Conservation (phyloP, 768 basidiomycete genomes). For the Podaxis sp. region DNA sequence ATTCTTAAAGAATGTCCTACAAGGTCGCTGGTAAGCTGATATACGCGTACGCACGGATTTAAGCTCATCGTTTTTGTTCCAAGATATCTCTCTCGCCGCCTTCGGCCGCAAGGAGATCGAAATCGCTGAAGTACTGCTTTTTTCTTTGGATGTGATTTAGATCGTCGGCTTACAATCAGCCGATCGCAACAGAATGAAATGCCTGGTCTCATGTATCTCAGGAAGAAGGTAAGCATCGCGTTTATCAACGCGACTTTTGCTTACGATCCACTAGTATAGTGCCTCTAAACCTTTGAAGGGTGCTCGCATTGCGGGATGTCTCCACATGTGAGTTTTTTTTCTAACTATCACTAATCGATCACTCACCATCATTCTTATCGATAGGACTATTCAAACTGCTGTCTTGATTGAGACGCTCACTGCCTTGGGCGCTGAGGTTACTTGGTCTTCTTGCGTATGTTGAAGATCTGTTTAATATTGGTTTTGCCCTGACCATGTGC, state of each 20-base stretch:
- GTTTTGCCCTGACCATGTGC: not conserved
- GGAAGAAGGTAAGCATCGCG: conserved; percentile 59
- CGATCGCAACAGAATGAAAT: conserved; percentile 67
- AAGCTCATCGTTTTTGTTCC: conserved; percentile 11
- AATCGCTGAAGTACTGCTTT: conserved; percentile 82
- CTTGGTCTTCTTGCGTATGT: conserved; percentile 97
- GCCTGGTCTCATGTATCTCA: conserved; percentile 94
- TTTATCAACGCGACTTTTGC: conserved; percentile 14
- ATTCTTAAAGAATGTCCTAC: conserved; percentile 62
- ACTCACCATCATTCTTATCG: not conserved
- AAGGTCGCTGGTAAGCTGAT: conserved; percentile 75
- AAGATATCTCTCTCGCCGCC: conserved; percentile 94
- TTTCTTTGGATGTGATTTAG: conserved; percentile 1
- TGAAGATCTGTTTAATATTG: not conserved
- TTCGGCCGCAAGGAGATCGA: conserved; percentile 99
- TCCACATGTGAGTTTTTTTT: conserved; percentile 73
- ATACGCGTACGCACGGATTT: not conserved
- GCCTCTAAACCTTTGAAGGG: conserved; percentile 83
- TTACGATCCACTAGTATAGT: conserved; percentile 55
- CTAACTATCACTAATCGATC: not conserved
- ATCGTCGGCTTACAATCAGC: conserved; percentile 15
- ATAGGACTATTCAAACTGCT: conserved; percentile 96
- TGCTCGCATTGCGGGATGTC: conserved; percentile 94
- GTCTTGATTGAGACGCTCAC: conserved; percentile 98
- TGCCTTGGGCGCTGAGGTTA: conserved; percentile 92